Percentiles rank a stretch among this genome's conserved stretches.
These are phyloP conservation scores for Pestalotiopsis sp. DNA, from an alignment of 2,329 filamentous ascomycete genomes.

Conservation along the genomic window DNA sequence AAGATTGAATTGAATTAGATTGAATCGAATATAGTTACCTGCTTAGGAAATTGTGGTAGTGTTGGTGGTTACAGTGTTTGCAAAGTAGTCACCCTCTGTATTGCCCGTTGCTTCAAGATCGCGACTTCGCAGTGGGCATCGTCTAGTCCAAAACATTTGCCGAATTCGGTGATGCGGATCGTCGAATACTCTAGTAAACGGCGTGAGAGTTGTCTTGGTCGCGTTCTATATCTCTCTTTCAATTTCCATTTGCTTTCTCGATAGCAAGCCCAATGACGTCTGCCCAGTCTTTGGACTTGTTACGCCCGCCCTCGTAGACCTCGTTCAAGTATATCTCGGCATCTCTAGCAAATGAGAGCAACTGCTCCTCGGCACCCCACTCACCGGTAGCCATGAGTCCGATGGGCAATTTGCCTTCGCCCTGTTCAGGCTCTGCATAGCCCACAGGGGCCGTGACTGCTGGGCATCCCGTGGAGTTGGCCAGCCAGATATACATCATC, in stretches of 20 bases:
- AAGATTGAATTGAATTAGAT: too few species aligned
- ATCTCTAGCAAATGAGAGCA: conserved; percentile 63
- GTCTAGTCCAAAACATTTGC: too few species aligned
- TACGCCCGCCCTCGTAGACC: conserved; percentile 49
- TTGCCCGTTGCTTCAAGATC: too few species aligned
- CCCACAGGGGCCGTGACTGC: conserved; percentile 76
- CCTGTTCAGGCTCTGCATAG: conserved; percentile 62
- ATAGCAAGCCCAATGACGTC: conserved; percentile 52
- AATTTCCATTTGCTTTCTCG: background rate
- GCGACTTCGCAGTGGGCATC: too few species aligned
- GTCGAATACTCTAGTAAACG: background rate
- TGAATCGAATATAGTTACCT: too few species aligned
- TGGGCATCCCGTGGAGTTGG: conserved; percentile 81
- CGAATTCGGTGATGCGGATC: too few species aligned
- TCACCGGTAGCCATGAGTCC: conserved; percentile 67
- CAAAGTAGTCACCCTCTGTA: too few species aligned
- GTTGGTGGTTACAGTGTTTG: too few species aligned
- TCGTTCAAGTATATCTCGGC: conserved; percentile 59
- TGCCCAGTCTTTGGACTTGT: conserved; percentile 57
- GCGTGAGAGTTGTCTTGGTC: background rate
- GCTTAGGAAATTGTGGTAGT: too few species aligned
- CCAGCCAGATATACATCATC: conserved; percentile 86
- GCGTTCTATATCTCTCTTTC: background rate
- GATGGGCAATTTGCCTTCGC: conserved; percentile 62
- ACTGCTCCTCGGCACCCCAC: conserved; percentile 68